Percentiles rank a stretch among this genome's conserved stretches.
Conservation (phyloP, 177 flowering plant species). For the Vitis hybrid region DNA sequence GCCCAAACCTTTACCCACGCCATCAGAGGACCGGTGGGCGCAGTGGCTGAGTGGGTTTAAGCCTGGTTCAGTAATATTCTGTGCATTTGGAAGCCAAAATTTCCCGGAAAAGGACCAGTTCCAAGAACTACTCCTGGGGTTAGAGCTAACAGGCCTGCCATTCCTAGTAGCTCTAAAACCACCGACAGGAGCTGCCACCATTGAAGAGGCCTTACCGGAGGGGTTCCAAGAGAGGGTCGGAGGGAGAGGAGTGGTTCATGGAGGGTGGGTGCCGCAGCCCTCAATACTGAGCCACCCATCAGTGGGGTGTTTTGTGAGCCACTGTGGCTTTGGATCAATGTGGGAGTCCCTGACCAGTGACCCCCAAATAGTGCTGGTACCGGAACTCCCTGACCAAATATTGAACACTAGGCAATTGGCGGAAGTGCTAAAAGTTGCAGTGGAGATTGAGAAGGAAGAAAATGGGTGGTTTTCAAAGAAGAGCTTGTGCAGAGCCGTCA, state of each 20-base stretch:
- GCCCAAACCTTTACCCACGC: background rate
- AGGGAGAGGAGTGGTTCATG: constrained; percentile 25
- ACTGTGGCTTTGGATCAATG: constrained; percentile 50
- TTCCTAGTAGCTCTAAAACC: too few species aligned
- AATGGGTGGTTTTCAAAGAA: constrained; percentile 47
- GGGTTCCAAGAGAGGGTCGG: constrained; percentile 26
- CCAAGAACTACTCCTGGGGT: constrained; percentile 19
- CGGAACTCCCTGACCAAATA: constrained; percentile 50
- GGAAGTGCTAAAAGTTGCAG: constrained; percentile 42
- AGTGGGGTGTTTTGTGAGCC: constrained; percentile 31
- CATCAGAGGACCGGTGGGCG: constrained; percentile 20
- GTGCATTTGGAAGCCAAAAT: constrained; percentile 7
- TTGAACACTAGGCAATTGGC: constrained; percentile 45
- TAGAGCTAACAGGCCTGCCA: too few species aligned
- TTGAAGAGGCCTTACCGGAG: constrained; percentile 20
- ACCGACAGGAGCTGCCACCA: too few species aligned
- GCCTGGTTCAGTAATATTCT: too few species aligned
- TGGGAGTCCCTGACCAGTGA: constrained; percentile 44
- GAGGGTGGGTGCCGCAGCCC: constrained; percentile 41
- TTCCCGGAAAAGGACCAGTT: constrained; percentile 13
- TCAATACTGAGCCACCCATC: constrained; percentile 27
- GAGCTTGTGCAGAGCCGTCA: constrained; percentile 36
- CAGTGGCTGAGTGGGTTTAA: background rate
- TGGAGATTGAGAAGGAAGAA: constrained; percentile 43
- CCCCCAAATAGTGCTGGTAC: constrained; percentile 44